Evolutionary conservation across 768 basidiomycete species (phyloP).

Genomic region (Trametes cingulata): DNA sequence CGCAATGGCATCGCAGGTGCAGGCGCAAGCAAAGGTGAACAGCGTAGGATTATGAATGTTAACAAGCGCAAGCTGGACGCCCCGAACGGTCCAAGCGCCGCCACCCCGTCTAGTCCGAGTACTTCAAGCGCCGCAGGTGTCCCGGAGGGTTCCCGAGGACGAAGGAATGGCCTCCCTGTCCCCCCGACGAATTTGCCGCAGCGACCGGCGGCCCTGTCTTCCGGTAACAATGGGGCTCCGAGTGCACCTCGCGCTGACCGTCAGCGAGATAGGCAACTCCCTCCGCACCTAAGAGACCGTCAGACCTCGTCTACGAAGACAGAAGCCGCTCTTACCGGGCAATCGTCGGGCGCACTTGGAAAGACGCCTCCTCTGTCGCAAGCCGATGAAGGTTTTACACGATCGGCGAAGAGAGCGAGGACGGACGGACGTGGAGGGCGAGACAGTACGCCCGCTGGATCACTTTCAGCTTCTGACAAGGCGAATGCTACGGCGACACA

Average conservation of each 20-base stretch:
- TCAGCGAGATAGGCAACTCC: slow-evolving; percentile 1
- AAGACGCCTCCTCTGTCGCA: neutral
- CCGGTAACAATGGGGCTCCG: neutral
- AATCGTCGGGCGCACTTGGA: neutral
- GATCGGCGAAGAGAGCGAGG: slow-evolving; percentile 14
- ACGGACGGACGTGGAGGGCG: neutral
- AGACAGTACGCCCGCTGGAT: neutral
- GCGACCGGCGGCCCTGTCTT: slow-evolving; percentile 2
- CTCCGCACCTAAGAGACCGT: slow-evolving; percentile 2
- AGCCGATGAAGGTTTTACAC: neutral
- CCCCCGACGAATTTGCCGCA: slow-evolving; percentile 7
- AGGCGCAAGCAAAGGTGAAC: slow-evolving; percentile 10
- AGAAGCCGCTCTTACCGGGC: neutral
- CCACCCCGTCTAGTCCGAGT: neutral
- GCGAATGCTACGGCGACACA: neutral
- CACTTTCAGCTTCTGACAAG: neutral
- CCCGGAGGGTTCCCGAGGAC: slow-evolving; percentile 1
- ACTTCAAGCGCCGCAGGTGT: neutral
- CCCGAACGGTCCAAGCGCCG: neutral
- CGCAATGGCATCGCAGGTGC: slow-evolving; percentile 12
- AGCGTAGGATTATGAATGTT: slow-evolving; percentile 27
- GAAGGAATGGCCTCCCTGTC: neutral
- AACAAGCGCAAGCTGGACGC: slow-evolving; percentile 26
- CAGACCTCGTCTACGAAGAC: neutral
- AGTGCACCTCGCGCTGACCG: slow-evolving; percentile 7